Percentiles rank a stretch among this genome's conserved stretches.
Evolutionary conservation across 1,139 yeast genomes (phyloP).

Genomic region (Sugiyamaella japonica): DNA sequence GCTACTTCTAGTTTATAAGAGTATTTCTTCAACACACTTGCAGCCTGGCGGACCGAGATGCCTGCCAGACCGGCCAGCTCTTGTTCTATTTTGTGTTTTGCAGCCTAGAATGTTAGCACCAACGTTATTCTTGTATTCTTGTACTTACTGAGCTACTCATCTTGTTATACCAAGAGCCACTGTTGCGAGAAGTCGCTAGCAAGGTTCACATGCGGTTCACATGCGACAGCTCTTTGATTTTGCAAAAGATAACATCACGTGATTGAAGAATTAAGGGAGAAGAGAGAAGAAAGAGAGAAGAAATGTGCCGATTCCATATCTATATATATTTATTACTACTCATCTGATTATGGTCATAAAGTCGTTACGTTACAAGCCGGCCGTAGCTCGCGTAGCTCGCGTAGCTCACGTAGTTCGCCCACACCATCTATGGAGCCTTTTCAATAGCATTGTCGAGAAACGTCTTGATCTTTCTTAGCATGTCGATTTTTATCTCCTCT

Average conservation of each 20-base stretch:
- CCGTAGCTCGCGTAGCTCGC: no score
- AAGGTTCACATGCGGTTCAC: not conserved
- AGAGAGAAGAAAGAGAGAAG: no score
- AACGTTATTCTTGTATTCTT: not conserved
- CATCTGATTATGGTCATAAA: not conserved
- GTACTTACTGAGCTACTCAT: conserved; percentile 11
- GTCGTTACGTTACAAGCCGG: no score
- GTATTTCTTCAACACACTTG: conserved; percentile 24
- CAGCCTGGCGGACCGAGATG: conserved; percentile 23
- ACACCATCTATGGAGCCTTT: conserved; percentile 23
- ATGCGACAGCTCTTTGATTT: not conserved
- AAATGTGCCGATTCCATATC: no score
- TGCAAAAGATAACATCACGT: conserved; percentile 1
- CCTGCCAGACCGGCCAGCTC: conserved; percentile 23
- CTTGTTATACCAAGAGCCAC: not conserved
- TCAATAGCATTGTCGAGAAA: conserved; percentile 54
- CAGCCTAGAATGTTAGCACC: not conserved
- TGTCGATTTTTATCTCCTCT: conserved; percentile 58
- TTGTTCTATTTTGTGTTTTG: conserved; percentile 7
- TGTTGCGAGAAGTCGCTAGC: not conserved
- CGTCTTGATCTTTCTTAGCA: conserved; percentile 56
- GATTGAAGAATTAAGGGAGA: not conserved
- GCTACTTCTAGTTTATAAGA: conserved; percentile 29
- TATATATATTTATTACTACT: no score
- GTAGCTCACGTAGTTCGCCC: no score